phyloP scores from a whole-genome alignment of 768 basidiomycete species.

The Rhizopogon vesiculosus region DNA sequence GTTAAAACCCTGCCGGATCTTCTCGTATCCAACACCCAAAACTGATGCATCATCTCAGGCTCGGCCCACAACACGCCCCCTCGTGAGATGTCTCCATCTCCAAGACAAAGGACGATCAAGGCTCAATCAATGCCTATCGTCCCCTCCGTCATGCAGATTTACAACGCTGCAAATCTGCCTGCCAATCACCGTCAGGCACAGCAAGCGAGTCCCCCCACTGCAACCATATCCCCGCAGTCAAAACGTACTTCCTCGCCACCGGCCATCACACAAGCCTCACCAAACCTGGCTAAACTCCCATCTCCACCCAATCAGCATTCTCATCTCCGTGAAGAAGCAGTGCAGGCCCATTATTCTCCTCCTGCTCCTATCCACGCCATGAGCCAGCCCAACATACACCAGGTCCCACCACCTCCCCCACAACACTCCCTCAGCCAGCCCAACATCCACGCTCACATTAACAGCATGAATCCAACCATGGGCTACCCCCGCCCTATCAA shows the following conservation, averaged over 20 bases:
- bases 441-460: conserved; percentile 25
- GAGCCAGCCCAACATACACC: conserved; percentile 25
- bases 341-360: conserved; percentile 41
- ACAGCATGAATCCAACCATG: conserved; percentile 26
- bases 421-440: conserved; percentile 22
- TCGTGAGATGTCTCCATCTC: conserved; percentile 40
- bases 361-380: conserved; percentile 29
- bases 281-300: conserved; percentile 27
- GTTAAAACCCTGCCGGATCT: conserved; percentile 8
- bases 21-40: conserved; percentile 6
- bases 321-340: conserved; percentile 26
- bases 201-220: conserved; percentile 31
- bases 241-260: conserved; percentile 29
- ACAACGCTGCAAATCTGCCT: conserved; percentile 31
- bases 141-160: conserved; percentile 52
- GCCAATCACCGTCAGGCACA: conserved; percentile 33
- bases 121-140: conserved; percentile 60
- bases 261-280: conserved; percentile 26
- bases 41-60: conserved; percentile 9
- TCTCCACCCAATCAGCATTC: conserved; percentile 18
- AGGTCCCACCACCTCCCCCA: conserved; percentile 33
- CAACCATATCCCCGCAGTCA: conserved; percentile 29
- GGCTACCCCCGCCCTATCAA: conserved; percentile 65
- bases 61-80: conserved; percentile 28
- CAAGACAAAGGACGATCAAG: conserved; percentile 51